These are phyloP conservation scores for Nicotiana attenuata DNA, from an alignment of 257 asterid species.

Conservation along the genomic window DNA sequence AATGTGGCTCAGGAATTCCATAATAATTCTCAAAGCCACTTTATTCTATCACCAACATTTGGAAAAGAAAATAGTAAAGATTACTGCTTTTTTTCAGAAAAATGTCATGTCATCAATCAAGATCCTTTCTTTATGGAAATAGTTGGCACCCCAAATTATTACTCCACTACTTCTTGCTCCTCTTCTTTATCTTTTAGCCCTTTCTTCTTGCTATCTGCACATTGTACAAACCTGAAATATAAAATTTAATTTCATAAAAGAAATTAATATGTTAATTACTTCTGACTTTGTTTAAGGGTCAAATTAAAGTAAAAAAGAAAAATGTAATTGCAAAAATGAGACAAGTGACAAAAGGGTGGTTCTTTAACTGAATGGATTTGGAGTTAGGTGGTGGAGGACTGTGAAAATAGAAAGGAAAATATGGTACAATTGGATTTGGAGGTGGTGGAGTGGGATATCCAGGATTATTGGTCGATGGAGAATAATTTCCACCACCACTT, in stretches of 20 bases:
- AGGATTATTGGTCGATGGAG: constrained; percentile 30
- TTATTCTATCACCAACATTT: background rate
- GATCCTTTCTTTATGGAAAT: background rate
- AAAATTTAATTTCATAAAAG: background rate
- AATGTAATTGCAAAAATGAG: constrained; percentile 15
- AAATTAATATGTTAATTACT: background rate
- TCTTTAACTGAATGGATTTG: constrained; percentile 22
- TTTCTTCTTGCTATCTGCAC: constrained; percentile 1
- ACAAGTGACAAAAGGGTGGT: constrained; percentile 4
- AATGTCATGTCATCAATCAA: background rate
- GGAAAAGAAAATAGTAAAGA: background rate
- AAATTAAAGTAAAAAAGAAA: constrained; percentile 15
- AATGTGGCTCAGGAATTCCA: background rate
- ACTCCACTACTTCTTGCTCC: background rate
- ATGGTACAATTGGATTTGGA: constrained; percentile 50
- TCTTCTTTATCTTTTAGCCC: background rate
- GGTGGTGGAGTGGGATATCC: constrained; percentile 40
- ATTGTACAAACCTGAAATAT: background rate
- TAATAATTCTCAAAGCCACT: background rate
- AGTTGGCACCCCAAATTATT: background rate
- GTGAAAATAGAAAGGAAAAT: constrained; percentile 44
- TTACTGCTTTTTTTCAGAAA: background rate
- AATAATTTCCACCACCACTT: constrained; percentile 18
- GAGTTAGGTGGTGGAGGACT: constrained; percentile 39
- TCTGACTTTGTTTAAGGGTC: background rate